These are phyloP conservation scores for Eucalyptus marginata DNA, from an alignment of 345 rosid genomes.

Conservation along the genomic window DNA sequence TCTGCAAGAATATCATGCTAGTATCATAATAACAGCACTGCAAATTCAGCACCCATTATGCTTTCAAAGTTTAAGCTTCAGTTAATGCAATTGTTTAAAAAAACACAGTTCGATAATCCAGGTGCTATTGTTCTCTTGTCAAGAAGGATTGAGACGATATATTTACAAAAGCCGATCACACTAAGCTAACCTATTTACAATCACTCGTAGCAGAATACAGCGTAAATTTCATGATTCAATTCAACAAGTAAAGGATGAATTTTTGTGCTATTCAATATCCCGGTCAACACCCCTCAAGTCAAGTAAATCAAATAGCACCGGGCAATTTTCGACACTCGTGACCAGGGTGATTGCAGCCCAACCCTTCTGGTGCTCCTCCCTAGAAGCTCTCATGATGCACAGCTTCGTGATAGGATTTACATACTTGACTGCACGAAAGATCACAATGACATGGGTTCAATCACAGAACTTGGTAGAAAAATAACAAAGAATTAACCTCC, in stretches of 20 bases:
- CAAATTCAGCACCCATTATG: neutral
- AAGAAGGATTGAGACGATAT: neutral
- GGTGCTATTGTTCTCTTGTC: neutral
- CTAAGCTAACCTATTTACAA: neutral
- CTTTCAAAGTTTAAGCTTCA: neutral
- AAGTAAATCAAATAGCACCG: slow-evolving; percentile 51
- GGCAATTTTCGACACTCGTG: slow-evolving; percentile 48
- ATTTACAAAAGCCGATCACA: neutral
- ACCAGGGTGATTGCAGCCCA: slow-evolving; percentile 76
- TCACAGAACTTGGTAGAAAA: neutral
- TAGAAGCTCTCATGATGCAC: slow-evolving; percentile 53
- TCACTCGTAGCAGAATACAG: neutral
- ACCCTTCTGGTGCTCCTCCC: slow-evolving; percentile 61
- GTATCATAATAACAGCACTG: neutral
- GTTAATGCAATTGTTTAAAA: neutral
- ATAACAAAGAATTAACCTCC: neutral
- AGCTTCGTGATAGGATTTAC: slow-evolving; percentile 69
- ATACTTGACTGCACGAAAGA: slow-evolving; percentile 35
- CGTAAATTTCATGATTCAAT: neutral
- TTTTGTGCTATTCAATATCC: neutral
- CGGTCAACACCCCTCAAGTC: slow-evolving; percentile 18
- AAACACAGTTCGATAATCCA: neutral
- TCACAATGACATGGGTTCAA: neutral
- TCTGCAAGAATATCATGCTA: neutral
- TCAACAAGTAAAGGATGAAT: neutral